Evolutionary conservation across 768 basidiomycete species (phyloP).

Genomic region (Trichaptum fuscoviolaceum): DNA sequence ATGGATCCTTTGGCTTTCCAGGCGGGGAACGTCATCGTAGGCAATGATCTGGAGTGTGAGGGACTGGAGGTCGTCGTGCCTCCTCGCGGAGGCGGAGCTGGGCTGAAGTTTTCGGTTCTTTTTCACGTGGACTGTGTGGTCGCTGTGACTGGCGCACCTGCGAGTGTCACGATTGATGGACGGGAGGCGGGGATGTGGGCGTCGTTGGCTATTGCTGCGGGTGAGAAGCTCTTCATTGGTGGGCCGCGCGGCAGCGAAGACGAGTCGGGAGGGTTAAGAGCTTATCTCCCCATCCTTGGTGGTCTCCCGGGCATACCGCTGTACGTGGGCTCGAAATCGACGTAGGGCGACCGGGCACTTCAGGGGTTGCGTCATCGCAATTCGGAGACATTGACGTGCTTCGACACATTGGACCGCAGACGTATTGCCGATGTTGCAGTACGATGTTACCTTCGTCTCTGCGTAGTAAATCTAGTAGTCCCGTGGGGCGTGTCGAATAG

Average conservation of each 20-base stretch:
- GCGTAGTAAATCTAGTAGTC: too few relatives aligned
- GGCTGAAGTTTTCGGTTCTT: conserved; percentile 38
- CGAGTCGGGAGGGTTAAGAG: conserved; percentile 39
- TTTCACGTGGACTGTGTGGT: conserved; percentile 47
- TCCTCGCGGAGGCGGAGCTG: conserved; percentile 17
- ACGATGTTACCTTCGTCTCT: too few relatives aligned
- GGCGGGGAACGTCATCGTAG: conserved; percentile 53
- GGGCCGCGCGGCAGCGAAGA: conserved; percentile 10
- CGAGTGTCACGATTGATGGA: conserved; percentile 38
- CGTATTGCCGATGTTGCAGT: too few relatives aligned
- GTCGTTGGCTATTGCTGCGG: conserved; percentile 38
- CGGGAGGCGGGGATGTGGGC: conserved; percentile 41
- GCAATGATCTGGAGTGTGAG: conserved; percentile 46
- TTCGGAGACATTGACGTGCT: too few relatives aligned
- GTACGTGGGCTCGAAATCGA: too few relatives aligned
- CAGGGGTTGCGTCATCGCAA: background rate
- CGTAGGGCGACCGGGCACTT: too few relatives aligned
- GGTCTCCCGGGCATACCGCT: conserved; percentile 52
- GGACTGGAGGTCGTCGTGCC: conserved; percentile 50
- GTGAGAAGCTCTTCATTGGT: conserved; percentile 38
- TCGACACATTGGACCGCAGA: too few relatives aligned
- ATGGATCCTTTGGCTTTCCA: conserved; percentile 57
- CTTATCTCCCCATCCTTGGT: conserved; percentile 51
- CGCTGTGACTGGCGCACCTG: conserved; percentile 49
- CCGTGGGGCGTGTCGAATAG: too few relatives aligned